These are phyloP conservation scores for Berkeleyomyces rouxiae DNA, from an alignment of 2,329 filamentous ascomycete species.

Conservation along the genomic window DNA sequence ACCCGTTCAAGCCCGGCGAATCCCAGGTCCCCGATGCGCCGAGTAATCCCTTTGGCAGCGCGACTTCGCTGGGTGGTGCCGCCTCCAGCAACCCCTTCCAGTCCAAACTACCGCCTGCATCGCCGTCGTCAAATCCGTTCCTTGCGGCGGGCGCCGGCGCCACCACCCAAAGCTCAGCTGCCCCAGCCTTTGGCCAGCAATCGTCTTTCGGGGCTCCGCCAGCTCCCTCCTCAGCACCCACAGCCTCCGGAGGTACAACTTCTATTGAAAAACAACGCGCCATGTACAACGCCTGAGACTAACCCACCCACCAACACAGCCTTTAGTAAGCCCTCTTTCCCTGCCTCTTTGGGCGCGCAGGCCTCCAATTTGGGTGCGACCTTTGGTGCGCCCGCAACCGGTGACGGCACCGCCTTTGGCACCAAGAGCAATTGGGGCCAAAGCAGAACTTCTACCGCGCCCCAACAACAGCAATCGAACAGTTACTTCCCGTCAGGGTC, in stretches of 20 bases:
- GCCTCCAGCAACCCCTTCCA: constrained; percentile 8
- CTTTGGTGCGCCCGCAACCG: not conserved
- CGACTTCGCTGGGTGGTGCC: not conserved
- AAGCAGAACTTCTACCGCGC: not conserved
- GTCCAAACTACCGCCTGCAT: not conserved
- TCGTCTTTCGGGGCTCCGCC: constrained; percentile 10
- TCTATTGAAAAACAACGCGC: no score
- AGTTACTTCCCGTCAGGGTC: not conserved
- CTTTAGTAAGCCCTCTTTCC: not conserved
- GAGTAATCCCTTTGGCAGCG: constrained; percentile 8
- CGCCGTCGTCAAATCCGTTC: constrained; percentile 8
- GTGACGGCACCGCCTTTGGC: not conserved
- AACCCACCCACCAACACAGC: not conserved
- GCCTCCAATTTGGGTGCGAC: not conserved
- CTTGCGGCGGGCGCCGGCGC: not conserved
- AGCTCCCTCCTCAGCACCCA: not conserved
- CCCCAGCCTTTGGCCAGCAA: constrained; percentile 1
- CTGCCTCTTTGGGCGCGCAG: not conserved
- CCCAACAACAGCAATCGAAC: not conserved
- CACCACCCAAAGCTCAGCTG: not conserved
- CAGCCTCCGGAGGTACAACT: constrained; percentile 7
- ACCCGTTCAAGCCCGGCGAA: constrained; percentile 4
- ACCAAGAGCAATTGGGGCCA: not conserved
- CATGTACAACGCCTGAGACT: not conserved
- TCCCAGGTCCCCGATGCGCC: not conserved